Base-by-base conservation (phyloP, 2,329 filamentous ascomycete genomes). In the Xylariaceae sp. region DNA sequence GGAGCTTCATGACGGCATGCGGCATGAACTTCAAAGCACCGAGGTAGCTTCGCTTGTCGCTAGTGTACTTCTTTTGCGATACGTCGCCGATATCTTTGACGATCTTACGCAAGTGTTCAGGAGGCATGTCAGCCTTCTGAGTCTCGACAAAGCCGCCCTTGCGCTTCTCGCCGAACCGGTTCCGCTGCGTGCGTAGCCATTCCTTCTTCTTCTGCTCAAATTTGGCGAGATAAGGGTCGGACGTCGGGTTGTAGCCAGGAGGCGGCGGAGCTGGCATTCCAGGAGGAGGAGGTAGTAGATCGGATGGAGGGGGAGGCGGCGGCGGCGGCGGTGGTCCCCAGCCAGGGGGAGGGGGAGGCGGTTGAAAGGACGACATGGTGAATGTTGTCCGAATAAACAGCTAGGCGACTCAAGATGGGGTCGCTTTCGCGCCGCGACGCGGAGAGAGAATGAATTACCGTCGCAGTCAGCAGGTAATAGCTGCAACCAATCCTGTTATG, bases 11-110 rank as follows among this genome's bases (percentile, higher is more conserved):
- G 9, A 98, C 92, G 5, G 92, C 92, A 61, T 98, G 92, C 1
- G 92, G 92, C 92, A 98, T 98, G 68, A 96, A 98, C 68, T 98
- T 98, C 48, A 98, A 68, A 23, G 94, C 92, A 47, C 94, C 94
- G 33, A 98, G 75, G 63, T 98, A 98, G 66, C 89, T 96, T 52
- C 92, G 80, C 74, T 98, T 98, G 70, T 98, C 92, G 59, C 85
- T 95, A 51, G 88, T 96, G 71, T 96, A 98, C 65, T 96, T 97
- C 71, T 96, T 97, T 66, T 98, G 94, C 38, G 90, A 97, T 35
- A 98, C 90, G 71, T 98, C 92, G 53, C 94, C 94, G 60, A 98
- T 98, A 64, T 98, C 92, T 63, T 85, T 88, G 43, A 98, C 90
- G 49, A 97, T 96, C 71, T 98, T 98, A 53, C 94, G 87, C 61